phyloP scores from a whole-genome alignment of 164 flowering plant species.

The Platanus orientalis region DNA sequence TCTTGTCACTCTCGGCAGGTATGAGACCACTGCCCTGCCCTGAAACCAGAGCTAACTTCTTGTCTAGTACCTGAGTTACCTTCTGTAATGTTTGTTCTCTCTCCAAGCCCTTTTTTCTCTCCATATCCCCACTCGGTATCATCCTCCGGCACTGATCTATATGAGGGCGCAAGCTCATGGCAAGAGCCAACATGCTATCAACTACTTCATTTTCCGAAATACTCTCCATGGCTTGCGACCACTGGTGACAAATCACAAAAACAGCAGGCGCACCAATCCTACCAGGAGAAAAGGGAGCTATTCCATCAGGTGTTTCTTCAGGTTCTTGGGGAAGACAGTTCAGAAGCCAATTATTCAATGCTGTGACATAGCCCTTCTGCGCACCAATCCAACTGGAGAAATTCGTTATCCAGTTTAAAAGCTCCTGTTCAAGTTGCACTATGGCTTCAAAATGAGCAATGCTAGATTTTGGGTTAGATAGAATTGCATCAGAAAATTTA shows the following conservation, averaged over 20 bases:
- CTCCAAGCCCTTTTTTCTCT: constrained; percentile 41
- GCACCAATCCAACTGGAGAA: constrained; percentile 45
- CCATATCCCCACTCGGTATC: constrained; percentile 31
- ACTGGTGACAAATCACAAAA: constrained; percentile 40
- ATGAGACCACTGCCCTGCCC: no score
- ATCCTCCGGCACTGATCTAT: constrained; percentile 28
- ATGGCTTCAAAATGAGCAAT: constrained; percentile 32
- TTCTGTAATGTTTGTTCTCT: no score
- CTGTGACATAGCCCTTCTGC: constrained; percentile 42
- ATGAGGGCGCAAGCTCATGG: constrained; percentile 18
- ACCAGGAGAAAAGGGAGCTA: constrained; percentile 43
- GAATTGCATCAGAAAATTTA: constrained; percentile 27
- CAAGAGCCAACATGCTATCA: constrained; percentile 37
- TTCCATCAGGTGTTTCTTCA: constrained; percentile 44
- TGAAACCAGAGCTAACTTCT: no score
- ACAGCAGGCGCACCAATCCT: constrained; percentile 51
- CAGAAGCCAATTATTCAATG: constrained; percentile 57
- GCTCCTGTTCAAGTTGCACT: constrained; percentile 34
- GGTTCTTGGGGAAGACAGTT: constrained; percentile 37
- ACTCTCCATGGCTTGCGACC: constrained; percentile 45
- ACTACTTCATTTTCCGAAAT: constrained; percentile 43
- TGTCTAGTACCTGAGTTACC: no score
- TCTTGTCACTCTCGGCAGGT: no score
- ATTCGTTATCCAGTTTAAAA: constrained; percentile 37
- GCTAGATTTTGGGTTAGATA: constrained; percentile 19